Conservation (phyloP, 2,329 filamentous ascomycete genomes). For the Ceratocystiopsis brevicomis region DNA sequence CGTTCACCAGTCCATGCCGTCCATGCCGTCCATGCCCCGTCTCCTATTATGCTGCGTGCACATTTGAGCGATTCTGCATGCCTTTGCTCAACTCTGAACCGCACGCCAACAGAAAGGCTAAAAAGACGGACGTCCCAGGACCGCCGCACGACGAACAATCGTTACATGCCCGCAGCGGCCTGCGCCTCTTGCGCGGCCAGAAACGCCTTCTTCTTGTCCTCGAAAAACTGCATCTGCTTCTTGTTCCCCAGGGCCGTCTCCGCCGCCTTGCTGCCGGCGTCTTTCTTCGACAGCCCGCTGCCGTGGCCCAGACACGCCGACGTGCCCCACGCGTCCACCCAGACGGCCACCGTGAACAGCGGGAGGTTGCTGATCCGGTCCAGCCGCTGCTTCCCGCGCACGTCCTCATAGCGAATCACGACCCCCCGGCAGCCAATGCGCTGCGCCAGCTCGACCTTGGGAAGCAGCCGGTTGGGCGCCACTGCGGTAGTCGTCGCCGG, state of each 20-base stretch:
- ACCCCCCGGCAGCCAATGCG: conserved; percentile 37
- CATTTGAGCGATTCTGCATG: no score
- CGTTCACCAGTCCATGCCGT: no score
- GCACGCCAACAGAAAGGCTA: no score
- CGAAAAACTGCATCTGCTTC: conserved; percentile 36
- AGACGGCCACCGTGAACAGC: conserved; percentile 43
- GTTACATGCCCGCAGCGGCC: no score
- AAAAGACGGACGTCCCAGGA: no score
- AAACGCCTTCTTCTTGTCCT: conserved; percentile 28
- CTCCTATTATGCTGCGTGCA: no score
- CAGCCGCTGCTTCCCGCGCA: conserved; percentile 30
- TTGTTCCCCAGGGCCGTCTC: conserved; percentile 43
- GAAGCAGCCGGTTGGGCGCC: conserved; percentile 6
- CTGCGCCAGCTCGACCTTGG: conserved; percentile 34
- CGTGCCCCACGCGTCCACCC: conserved; percentile 51
- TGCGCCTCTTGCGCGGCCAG: conserved; percentile 13
- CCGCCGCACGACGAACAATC: no score
- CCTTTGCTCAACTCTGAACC: no score
- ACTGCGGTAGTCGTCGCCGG: background rate
- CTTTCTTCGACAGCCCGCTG: conserved; percentile 45
- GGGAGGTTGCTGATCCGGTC: conserved; percentile 34
- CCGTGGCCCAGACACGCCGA: conserved; percentile 42
- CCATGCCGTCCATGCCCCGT: no score
- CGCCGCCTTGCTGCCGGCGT: conserved; percentile 51
- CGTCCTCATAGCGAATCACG: conserved; percentile 41